Base-by-base conservation (phyloP, 768 basidiomycete species). In the Termitomyces sp. region DNA sequence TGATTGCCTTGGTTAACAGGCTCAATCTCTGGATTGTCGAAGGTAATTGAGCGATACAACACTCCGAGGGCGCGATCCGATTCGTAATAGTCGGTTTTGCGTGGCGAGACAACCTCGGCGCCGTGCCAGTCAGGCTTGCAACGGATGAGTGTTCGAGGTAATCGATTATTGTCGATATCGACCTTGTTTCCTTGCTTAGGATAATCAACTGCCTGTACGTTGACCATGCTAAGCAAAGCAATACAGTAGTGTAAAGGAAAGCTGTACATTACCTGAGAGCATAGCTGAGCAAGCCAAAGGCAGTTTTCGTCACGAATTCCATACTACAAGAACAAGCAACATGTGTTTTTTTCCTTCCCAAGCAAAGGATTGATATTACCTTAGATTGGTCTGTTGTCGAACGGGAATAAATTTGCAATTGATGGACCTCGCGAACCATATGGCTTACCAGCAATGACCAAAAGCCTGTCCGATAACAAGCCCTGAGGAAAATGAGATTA, bases 81-180 rank as follows among this genome's bases (percentile, higher is more conserved):
- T 48, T 77, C 73, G 64, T 93, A 93, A 71, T 88, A 88, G 61
- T 90, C 86, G 1, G 79, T 80, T 20, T 78, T 64, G 7, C 81
- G 78, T 22, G 81, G 81, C 6, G 72, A 68, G 48, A 78, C 73
- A 18, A 82, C 77, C 62, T 87, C 85, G 16, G 80, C 79, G 22
- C 78, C 79, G 58, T 89, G 82, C 90, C 90, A 92, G 66, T 92
- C 90, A 0, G 90, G 90, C 64, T 87, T 91, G 67, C 79, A 83
- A 18, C 77, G 76, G 46, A 90, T 88, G 16, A 88, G 72, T 0
- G 74, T 67, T 12, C 71, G 68, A 4, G 90, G 89, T 31, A 88
- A 67, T 29, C 57, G 47, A 45, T 73, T 61, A 4, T 70, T 64
- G 24, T 73, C 71, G 29, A 87, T 72, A 50, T 85, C 72, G 26